Evolutionary conservation across 495 filamentous ascomycete species (phyloP), one percentile per base, ranked within the genome.

Genomic region (Recurvomyces mirabilis): DNA sequence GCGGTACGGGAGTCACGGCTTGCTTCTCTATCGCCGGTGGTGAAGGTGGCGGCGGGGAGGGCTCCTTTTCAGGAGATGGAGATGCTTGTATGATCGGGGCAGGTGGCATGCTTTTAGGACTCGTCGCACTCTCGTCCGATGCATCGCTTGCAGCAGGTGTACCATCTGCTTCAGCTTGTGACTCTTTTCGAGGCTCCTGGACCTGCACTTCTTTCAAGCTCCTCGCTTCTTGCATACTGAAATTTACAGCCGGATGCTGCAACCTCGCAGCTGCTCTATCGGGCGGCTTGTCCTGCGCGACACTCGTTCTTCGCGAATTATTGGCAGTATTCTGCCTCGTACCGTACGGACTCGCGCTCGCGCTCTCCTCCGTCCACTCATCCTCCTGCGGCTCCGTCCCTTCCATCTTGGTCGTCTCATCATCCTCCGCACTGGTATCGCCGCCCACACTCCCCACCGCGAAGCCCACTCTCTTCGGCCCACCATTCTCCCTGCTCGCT

Each of bases 301-400:
- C 29, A 20, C 51, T 54, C 15, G 46, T 32, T 39, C 45, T 53
- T 31, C 54, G 15, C n/a, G 58, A 60, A 39, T 66, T 65, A n/a
- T 59, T 55, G 33, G 60, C 58, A 18, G 63, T 66, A 41, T 64
- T 63, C 17, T 57, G 51, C 23, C 63, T 52, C 32, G 63, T 66
- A n/a, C 62, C 65, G 29, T 47, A 58, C 19, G 63, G 63, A 36
- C 62, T 65, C 39, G 64, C 62, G 20, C 62, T 65, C 3, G 60
- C 59, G 38, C 63, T 66, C 21, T 65, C 56, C 28, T 66, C 63
- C 12, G 63, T 66, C 63, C 63, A 66, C 13, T 51, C 63, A 37
- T 66, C 53, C 47, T 65, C 63, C 26, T 61, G 53, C 29, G 42
- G 15, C 11, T 31, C 41, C 13, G 14, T 29, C 24, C 46, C 47